Evolutionary conservation across 805 yeast genomes (phyloP), one percentile per base, ranked within the genome.

Genomic region (Wickerhamomyces mucosus): DNA sequence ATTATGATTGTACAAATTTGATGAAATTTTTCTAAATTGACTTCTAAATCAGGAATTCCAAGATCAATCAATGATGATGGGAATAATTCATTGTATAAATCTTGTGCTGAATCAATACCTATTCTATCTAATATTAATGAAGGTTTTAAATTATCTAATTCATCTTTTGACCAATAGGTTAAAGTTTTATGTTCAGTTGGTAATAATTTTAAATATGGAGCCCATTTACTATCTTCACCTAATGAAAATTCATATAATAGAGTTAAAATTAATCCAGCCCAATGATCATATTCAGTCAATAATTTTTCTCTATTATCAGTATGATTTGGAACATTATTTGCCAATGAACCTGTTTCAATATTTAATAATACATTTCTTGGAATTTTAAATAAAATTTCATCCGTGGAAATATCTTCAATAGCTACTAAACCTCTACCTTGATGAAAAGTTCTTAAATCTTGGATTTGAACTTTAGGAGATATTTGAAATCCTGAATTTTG

Each of bases 341-440:
- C 33, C 14, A 78, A 51, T 1, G 69, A 51, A 18, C 78, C 69
- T 8, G 75, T 78, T 13, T 66, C 69, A n/a, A 75, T 64, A 42
- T 77, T 74, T 30, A 89, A 45, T 6, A 80, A 52, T 0, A 69
- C 53, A 2, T 51, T 46, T 33, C 82, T 58, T 0, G 96, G 89
- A 18, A 92, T 66, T 24, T 69, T 63, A 52, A 88, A 84, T 13
- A 89, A 54, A 1, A 61, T 61, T 35, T 84, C 94, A 33, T 69
- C 86, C 29, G 59, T 55, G 4, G 48, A 50, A 15, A 89, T 80
- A 40, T 74, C 75, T 23, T 69, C 69, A 0, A 41, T 35, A 2
- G 96, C 94, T 5, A 76, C 48, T 7, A 89, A 51, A 5, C 88
- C 94, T 20, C 96, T 63, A 8, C 97, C 97, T 52, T 83, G 85